A percentile compares a stretch with the other conserved stretches of the same genome.
Evolutionary conservation across 2,329 filamentous ascomycete species (phyloP).

Genomic region (Paramyrothecium roridum): DNA sequence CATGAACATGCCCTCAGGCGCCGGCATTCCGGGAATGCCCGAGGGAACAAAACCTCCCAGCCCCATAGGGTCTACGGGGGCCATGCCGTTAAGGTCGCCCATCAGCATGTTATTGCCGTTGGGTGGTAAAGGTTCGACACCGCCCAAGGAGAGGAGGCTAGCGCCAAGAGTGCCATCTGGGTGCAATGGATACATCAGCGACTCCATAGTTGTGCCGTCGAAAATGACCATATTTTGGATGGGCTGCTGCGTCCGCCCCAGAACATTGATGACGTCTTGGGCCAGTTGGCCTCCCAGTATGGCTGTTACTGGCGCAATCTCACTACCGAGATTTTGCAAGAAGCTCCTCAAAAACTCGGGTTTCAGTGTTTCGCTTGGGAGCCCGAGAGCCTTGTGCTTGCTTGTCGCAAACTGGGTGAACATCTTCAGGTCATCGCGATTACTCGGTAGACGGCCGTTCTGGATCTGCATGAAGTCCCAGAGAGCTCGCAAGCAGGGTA

Average conservation of each 20-base stretch:
- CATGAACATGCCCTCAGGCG: conserved; percentile 18
- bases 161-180: conserved; percentile 58
- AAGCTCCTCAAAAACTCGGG: conserved; percentile 78
- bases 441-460: conserved; percentile 50
- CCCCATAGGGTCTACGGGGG: neutral
- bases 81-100: conserved; percentile 15
- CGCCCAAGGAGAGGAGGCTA: conserved; percentile 35
- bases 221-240: conserved; percentile 95
- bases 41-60: conserved; percentile 13
- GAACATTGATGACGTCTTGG: conserved; percentile 95
- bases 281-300: conserved; percentile 87
- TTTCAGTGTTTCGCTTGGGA: conserved; percentile 64
- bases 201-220: conserved; percentile 77
- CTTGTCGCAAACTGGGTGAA: conserved; percentile 78
- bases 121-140: conserved; percentile 11
- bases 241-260: conserved; percentile 87
- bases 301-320: conserved; percentile 82
- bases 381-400: conserved; percentile 71
- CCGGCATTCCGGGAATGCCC: conserved; percentile 17
- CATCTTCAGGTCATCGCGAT: conserved; percentile 63
- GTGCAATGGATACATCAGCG: conserved; percentile 78
- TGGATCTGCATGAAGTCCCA: conserved; percentile 72
- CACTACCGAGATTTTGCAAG: conserved; percentile 78
- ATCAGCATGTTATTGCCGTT: conserved; percentile 20
- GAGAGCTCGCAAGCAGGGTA: conserved; percentile 83